Percentiles rank a stretch among this genome's conserved stretches.
phyloP scores from a whole-genome alignment of 495 filamentous ascomycete genomes.

The Sabuloglossum arenarium region DNA sequence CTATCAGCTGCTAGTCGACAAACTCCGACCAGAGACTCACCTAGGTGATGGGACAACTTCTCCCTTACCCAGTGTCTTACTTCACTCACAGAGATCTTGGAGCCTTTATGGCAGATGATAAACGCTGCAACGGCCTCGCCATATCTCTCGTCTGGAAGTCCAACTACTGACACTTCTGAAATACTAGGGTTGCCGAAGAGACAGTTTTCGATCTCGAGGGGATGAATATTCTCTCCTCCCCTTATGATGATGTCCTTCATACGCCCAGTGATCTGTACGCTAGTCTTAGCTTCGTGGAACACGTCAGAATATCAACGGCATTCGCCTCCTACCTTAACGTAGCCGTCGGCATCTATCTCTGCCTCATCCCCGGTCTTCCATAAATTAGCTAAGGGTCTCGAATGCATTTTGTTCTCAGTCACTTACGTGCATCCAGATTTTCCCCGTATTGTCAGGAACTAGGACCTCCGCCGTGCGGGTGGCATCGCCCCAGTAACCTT shows the following conservation, averaged over 20 bases:
- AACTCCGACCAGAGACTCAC: conserved; percentile 20
- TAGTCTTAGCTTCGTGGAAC: conserved; percentile 19
- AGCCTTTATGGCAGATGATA: conserved; percentile 32
- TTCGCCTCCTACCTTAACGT: conserved; percentile 26
- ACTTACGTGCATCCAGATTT: conserved; percentile 49
- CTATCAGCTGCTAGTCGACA: neutral
- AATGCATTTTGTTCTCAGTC: neutral
- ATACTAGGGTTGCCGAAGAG: conserved; percentile 52
- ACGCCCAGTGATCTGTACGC: conserved; percentile 30
- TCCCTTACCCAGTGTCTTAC: conserved; percentile 52
- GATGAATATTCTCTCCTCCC: conserved; percentile 92
- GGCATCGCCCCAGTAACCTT: conserved; percentile 67
- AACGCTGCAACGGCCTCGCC: conserved; percentile 81
- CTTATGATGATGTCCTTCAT: conserved; percentile 90
- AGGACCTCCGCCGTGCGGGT: conserved; percentile 51
- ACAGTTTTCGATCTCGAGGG: conserved; percentile 81
- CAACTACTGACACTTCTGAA: conserved; percentile 60
- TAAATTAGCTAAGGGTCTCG: conserved; percentile 12
- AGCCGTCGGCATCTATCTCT: conserved; percentile 55
- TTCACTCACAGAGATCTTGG: conserved; percentile 26
- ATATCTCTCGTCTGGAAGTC: conserved; percentile 62
- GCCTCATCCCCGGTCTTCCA: conserved; percentile 77
- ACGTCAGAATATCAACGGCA: neutral
- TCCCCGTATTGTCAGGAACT: conserved; percentile 33
- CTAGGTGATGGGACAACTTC: conserved; percentile 52